Evolutionary conservation across 108 stramenopile genomes (phyloP), one percentile per base, ranked within the genome.

Genomic region (Heterococcus sp.): DNA sequence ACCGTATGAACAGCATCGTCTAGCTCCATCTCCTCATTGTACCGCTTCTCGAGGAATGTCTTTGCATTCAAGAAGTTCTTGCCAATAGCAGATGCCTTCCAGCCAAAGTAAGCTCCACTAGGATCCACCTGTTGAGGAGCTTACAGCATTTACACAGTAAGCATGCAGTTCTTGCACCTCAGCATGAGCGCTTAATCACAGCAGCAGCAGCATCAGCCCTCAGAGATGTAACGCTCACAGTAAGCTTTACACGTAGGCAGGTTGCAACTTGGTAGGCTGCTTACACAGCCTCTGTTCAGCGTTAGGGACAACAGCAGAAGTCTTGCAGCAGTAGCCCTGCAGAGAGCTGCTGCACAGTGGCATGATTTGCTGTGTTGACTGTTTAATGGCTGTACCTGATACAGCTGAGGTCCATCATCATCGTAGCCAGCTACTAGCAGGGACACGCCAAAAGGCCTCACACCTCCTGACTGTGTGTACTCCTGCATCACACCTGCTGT

Each of bases 41-140:
- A 97, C 37, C 97, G 91, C 84, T 95, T 96, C 85, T 99, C 99
- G 78, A 99, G 80, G 85, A 98, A 98, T 77, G 92, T 94, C 82
- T 97, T 98, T 81, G 97, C 99, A 87, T 95, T 95, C 67, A 96
- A 91, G 83, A 93, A 95, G 76, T 96, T 94, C 85, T 96, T 97
- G 14, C 99, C 99, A 85, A 99, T 98, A 21, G 99, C 99, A 37
- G 96, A 96, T 35, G 99, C 99, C 89, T 97, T 96, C 99, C 99
- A 99, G 3, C 93, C 96, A 88, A 98, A 98, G 87, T 95, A 98
- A 14, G 97, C 92, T 1, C 99, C 99, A 1, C 91, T 92, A 0
- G 99, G 99, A 86, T 99, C 99, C 3, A 99, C 96, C 82, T 95
- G 95, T 0, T 0, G 71, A 1, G n/a, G n/a, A n/a, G n/a, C n/a